Evolutionary conservation across 352 stramenopile species (phyloP).

Genomic region (Globisporangium iwayamae): DNA sequence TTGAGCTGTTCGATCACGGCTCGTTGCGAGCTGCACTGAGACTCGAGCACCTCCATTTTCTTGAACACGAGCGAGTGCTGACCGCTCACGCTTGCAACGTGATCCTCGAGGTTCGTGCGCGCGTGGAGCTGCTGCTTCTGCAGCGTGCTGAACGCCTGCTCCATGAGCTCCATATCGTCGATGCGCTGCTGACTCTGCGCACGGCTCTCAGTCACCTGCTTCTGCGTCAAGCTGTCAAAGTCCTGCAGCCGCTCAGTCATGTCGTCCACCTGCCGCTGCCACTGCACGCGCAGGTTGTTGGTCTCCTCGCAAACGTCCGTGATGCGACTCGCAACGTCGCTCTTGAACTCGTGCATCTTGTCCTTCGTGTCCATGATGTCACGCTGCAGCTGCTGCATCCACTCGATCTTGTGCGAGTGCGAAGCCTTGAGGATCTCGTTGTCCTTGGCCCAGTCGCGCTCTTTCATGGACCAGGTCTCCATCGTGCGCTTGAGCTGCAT

Average conservation of each 20-base stretch:
- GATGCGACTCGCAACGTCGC: conserved; percentile 46
- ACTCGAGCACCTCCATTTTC: conserved; percentile 59
- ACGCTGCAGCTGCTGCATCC: conserved; percentile 83
- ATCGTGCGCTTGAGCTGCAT: conserved; percentile 71
- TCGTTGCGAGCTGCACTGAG: conserved; percentile 31
- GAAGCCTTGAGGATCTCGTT: conserved; percentile 83
- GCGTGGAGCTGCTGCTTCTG: conserved; percentile 65
- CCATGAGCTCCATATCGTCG: conserved; percentile 73
- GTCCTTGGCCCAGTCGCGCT: conserved; percentile 84
- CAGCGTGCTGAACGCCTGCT: conserved; percentile 61
- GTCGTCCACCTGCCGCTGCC: conserved; percentile 68
- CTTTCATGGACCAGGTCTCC: conserved; percentile 77
- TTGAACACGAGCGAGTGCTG: conserved; percentile 43
- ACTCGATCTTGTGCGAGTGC: conserved; percentile 81
- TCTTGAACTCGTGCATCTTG: conserved; percentile 61
- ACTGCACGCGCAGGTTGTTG: conserved; percentile 61
- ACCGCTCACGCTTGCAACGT: conserved; percentile 34
- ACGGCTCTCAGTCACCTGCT: conserved; percentile 38
- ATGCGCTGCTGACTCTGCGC: conserved; percentile 49
- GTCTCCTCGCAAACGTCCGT: conserved; percentile 61
- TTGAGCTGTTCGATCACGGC: conserved; percentile 43
- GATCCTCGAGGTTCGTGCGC: conserved; percentile 49
- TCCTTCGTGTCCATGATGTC: conserved; percentile 82
- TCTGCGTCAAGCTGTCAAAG: conserved; percentile 40
- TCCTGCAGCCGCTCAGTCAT: conserved; percentile 56